phyloP scores from a whole-genome alignment of 225 moss, liverwort and hornwort genomes.

The Anthoceros angustus region DNA sequence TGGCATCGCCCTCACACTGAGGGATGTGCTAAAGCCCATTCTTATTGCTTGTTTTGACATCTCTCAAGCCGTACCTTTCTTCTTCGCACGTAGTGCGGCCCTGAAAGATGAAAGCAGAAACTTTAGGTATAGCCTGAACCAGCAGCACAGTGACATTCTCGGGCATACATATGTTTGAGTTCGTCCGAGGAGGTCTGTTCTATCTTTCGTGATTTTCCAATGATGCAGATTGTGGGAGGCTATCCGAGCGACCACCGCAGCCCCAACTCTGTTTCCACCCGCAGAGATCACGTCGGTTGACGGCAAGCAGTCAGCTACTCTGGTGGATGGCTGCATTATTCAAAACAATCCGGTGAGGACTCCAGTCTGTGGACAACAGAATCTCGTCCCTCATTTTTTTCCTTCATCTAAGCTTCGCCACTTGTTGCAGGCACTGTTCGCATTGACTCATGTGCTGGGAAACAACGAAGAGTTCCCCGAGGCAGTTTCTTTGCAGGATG shows the following conservation, averaged over 20 bases:
- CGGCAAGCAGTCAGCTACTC: conserved; percentile 44
- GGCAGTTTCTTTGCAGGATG: conserved; percentile 46
- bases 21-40: conserved; percentile 63
- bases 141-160: neutral
- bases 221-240: conserved; percentile 68
- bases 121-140: conserved; percentile 38
- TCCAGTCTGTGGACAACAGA: neutral
- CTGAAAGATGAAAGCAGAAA: conserved; percentile 62
- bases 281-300: conserved; percentile 64
- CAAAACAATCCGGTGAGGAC: conserved; percentile 82
- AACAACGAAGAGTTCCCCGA: conserved; percentile 86
- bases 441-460: conserved; percentile 69
- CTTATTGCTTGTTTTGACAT: conserved; percentile 85
- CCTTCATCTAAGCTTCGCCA: neutral
- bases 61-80: conserved; percentile 58
- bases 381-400: neutral
- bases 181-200: neutral
- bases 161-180: neutral
- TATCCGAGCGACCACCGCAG: conserved; percentile 81
- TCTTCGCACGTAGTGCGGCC: conserved; percentile 70
- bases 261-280: conserved; percentile 82
- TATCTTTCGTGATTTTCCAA: neutral
- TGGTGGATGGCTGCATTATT: conserved; percentile 89
- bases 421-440: conserved; percentile 53
- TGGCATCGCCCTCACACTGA: conserved; percentile 67